Base-by-base conservation (phyloP, 192 early-diverging fungal genomes). In the Coemansia sp. region DNA sequence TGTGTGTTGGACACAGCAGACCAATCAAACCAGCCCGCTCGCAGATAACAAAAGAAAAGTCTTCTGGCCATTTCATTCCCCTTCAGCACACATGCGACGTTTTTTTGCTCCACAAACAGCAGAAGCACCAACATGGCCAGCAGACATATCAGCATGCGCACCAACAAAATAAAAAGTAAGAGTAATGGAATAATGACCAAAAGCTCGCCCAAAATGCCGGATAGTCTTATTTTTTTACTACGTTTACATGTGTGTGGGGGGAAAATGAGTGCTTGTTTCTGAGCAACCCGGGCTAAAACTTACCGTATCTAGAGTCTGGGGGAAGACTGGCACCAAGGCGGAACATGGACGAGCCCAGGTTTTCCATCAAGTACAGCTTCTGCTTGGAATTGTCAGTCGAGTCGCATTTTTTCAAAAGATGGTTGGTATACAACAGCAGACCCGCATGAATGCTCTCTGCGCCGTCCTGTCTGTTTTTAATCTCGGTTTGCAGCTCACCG, bases 401-500 rank as follows among this genome's bases (percentile, higher is more conserved):
- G 22, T 86, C 84, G 74, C 90, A 89, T 61, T 83, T 89, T 68
- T 91, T 93, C 38, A 83, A 84, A 67, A 86, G 56, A 52, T 80
- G 80, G 63, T 61, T 76, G 32, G 61, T 69, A 64, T 86, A 87
- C 30, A 75, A 33, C 18, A 80, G 59, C 45, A 88, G 76, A 7
- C 88, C 83, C 5, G 81, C 69, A 51, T 85, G 73, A 11, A 93
- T 79, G 56, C 84, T 82, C 56, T 93, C 90, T 38, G 87, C 85
- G 38, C 86, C 87, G 11, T 84, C 71, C 28, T 85, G 77, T 31
- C 89, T 80, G 50, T 72, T 61, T 31, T 91, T 89, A 18, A 92
- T 94, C 45, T 93, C 90, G 14, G 82, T 64, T 73, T 93, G 86
- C 49, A 96, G 77, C 11, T 86, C 75, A 63, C 88, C 89, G 76